Percentiles rank a stretch among this genome's conserved stretches.
phyloP scores from a whole-genome alignment of 108 stramenopile genomes.

The Nannochloropsis gaditana region DNA sequence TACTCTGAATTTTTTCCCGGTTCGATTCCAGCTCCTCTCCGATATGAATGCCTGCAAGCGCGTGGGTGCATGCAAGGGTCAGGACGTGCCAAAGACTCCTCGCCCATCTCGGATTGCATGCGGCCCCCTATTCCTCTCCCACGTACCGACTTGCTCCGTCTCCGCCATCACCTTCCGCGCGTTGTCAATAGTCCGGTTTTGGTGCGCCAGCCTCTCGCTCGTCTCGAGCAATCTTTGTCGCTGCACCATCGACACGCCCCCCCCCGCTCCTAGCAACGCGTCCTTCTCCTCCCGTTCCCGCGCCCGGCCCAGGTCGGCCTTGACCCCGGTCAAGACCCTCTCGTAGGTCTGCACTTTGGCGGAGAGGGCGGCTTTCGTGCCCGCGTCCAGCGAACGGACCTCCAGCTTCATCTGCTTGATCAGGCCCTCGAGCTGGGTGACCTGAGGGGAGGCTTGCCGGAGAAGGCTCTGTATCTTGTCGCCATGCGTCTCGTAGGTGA shows the following conservation, averaged over 20 bases:
- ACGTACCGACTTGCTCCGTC: constrained; percentile 17
- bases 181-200: not conserved
- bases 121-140: not conserved
- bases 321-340: not conserved
- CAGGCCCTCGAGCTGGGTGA: not conserved
- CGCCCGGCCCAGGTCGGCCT: not conserved
- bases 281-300: not conserved
- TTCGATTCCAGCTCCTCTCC: constrained; percentile 22
- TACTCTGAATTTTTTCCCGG: constrained; percentile 14
- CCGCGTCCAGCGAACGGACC: constrained; percentile 8
- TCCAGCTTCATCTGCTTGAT: constrained; percentile 26
- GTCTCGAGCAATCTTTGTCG: not conserved
- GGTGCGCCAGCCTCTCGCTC: not conserved
- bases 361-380: not conserved
- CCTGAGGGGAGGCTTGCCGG: not conserved
- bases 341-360: not conserved
- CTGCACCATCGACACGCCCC: not conserved
- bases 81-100: no score
- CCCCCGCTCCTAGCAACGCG: not conserved
- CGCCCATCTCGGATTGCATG: no score
- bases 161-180: constrained; percentile 16
- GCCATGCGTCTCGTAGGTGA: not conserved
- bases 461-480: not conserved
- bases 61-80: no score
- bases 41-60: constrained; percentile 20